These are phyloP conservation scores for Stagonosporopsis rhizophila DNA, from an alignment of 2,329 filamentous ascomycete species.

Conservation along the genomic window DNA sequence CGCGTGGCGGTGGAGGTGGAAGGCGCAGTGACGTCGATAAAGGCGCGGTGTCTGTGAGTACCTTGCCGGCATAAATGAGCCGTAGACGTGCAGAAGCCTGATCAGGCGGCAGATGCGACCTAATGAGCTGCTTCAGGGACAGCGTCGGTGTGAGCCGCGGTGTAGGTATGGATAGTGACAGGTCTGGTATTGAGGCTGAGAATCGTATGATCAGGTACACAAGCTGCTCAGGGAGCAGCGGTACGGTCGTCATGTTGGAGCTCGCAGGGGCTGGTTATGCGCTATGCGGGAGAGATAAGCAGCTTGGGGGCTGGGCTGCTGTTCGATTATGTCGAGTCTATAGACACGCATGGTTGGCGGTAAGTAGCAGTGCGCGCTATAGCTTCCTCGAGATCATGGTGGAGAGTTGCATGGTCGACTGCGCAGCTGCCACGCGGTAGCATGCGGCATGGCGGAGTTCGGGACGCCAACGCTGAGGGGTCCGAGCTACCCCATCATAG, in stretches of 20 bases:
- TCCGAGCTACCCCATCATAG: not conserved
- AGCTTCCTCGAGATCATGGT: slow-evolving; percentile 18
- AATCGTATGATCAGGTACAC: slow-evolving; percentile 89
- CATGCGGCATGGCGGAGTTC: slow-evolving; percentile 29
- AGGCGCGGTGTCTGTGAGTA: slow-evolving; percentile 76
- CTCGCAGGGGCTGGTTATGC: slow-evolving; percentile 9
- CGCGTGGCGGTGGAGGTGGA: slow-evolving; percentile 61
- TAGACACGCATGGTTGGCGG: slow-evolving; percentile 12
- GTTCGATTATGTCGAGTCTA: slow-evolving; percentile 5
- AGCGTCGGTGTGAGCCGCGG: slow-evolving; percentile 75
- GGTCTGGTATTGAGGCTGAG: slow-evolving; percentile 82
- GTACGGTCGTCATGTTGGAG: slow-evolving; percentile 37
- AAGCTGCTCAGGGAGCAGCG: slow-evolving; percentile 46
- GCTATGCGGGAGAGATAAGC: slow-evolving; percentile 1
- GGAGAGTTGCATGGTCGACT: slow-evolving; percentile 11
- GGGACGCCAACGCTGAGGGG: slow-evolving; percentile 23
- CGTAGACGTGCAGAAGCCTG: slow-evolving; percentile 76
- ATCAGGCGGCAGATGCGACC: slow-evolving; percentile 68
- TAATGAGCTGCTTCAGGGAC: slow-evolving; percentile 82
- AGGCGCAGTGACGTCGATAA: slow-evolving; percentile 73
- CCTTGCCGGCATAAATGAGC: slow-evolving; percentile 87
- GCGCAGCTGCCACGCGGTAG: slow-evolving; percentile 11
- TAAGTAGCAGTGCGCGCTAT: slow-evolving; percentile 7
- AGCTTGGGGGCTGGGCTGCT: slow-evolving; percentile 14
- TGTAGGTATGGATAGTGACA: slow-evolving; percentile 75